phyloP scores from a whole-genome alignment of 805 yeast genomes.

The Candida pini region DNA sequence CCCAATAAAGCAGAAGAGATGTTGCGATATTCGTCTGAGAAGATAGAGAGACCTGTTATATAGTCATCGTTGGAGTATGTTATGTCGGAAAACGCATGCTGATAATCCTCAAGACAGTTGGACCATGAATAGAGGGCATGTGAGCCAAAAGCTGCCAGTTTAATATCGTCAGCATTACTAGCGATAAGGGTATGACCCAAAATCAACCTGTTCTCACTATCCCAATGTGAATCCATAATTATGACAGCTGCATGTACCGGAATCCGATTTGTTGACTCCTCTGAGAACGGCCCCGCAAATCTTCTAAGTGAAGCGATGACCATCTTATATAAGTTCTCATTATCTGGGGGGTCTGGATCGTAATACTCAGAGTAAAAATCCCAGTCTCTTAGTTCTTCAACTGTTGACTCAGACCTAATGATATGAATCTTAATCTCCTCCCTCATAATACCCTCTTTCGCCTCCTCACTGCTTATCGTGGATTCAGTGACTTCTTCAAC shows the following conservation, averaged over 20 bases:
- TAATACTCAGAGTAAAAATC: slow-evolving; percentile 84
- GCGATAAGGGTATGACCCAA: slow-evolving; percentile 92
- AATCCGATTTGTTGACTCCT: slow-evolving; percentile 27
- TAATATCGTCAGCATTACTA: slow-evolving; percentile 68
- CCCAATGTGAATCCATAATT: slow-evolving; percentile 83
- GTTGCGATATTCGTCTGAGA: slow-evolving; percentile 88
- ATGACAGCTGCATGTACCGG: slow-evolving; percentile 81
- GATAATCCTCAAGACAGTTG: slow-evolving; percentile 63
- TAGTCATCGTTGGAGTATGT: slow-evolving; percentile 55
- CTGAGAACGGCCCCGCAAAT: slow-evolving; percentile 49
- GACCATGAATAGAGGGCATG: slow-evolving; percentile 95
- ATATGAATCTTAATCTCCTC: slow-evolving; percentile 76
- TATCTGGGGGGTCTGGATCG: slow-evolving; percentile 62
- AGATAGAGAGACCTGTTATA: slow-evolving; percentile 83
- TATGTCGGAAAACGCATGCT: slow-evolving; percentile 63
- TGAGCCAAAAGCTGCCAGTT: slow-evolving; percentile 87
- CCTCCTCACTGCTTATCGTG: slow-evolving; percentile 45
- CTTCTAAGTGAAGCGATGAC: slow-evolving; percentile 71
- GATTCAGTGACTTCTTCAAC: slow-evolving; percentile 57
- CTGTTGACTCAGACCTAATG: slow-evolving; percentile 58
- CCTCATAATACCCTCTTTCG: slow-evolving; percentile 30
- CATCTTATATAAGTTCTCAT: slow-evolving; percentile 72
- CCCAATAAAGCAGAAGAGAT: slow-evolving; percentile 81
- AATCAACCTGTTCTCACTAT: slow-evolving; percentile 49
- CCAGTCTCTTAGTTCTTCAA: slow-evolving; percentile 67